These are phyloP conservation scores for Raffaelea ambrosiae DNA, from an alignment of 2,329 filamentous ascomycete genomes.

Conservation along the genomic window DNA sequence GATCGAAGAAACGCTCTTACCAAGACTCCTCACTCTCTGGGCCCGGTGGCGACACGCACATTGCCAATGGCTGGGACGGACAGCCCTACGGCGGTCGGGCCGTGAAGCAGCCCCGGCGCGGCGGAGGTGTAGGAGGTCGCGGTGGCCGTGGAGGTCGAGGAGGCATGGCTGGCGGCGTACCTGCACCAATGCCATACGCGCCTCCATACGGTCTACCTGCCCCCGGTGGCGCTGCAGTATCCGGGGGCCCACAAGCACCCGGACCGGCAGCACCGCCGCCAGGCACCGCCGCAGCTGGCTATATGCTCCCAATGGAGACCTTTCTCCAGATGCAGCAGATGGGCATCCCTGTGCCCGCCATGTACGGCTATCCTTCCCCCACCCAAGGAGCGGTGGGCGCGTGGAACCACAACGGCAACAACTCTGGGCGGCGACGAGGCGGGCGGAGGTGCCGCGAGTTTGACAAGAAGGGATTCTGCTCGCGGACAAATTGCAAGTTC, in stretches of 20 bases:
- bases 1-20: background rate
- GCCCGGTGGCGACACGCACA: background rate
- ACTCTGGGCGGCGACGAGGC: slow-evolving; percentile 11
- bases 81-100: slow-evolving; percentile 26
- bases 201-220: background rate
- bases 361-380: slow-evolving; percentile 4
- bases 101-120: slow-evolving; percentile 53
- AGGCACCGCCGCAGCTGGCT: slow-evolving; percentile 33
- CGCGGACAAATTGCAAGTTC: slow-evolving; percentile 58
- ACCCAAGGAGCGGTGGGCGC: slow-evolving; percentile 15
- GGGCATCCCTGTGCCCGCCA: slow-evolving; percentile 33
- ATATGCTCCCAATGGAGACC: slow-evolving; percentile 45
- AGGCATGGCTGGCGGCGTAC: no score
- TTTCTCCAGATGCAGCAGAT: slow-evolving; percentile 52
- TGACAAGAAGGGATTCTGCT: slow-evolving; percentile 64
- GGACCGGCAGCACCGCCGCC: background rate
- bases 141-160: background rate
- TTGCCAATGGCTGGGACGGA: no score
- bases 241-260: background rate
- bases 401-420: slow-evolving; percentile 15
- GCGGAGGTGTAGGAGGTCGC: slow-evolving; percentile 28
- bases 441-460: slow-evolving; percentile 58
- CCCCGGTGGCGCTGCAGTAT: background rate
- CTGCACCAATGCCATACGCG: no score
- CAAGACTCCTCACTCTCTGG: background rate